Conservation (phyloP, 2,329 filamentous ascomycete genomes). For the Stylonectria norvegica region DNA sequence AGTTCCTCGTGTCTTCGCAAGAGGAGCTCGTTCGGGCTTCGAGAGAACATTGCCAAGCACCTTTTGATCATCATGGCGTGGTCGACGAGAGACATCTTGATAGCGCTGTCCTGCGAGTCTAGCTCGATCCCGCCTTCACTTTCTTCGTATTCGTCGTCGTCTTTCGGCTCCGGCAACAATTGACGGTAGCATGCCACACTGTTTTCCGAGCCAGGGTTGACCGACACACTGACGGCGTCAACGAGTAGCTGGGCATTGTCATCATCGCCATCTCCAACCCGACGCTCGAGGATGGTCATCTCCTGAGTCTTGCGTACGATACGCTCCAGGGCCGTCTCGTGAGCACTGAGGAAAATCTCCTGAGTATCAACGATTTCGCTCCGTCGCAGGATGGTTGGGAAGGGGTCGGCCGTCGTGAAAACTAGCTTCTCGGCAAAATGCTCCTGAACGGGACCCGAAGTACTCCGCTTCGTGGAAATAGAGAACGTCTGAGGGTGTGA, state of each 20-base stretch:
- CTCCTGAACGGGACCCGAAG: conserved; percentile 64
- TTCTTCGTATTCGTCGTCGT: conserved; percentile 36
- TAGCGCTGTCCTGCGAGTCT: conserved; percentile 66
- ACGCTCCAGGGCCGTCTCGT: conserved; percentile 87
- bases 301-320: conserved; percentile 89
- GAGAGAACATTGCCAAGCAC: conserved; percentile 67
- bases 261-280: conserved; percentile 68
- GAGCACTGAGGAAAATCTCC: conserved; percentile 64
- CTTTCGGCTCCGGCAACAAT: conserved; percentile 57
- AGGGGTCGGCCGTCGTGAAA: conserved; percentile 78
- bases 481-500: conserved; percentile 77
- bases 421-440: conserved; percentile 81
- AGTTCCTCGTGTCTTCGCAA: conserved; percentile 57
- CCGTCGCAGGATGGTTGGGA: conserved; percentile 85
- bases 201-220: conserved; percentile 69
- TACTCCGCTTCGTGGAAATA: conserved; percentile 68
- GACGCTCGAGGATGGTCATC: conserved; percentile 71
- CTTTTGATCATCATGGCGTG: conserved; percentile 86
- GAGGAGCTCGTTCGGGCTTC: conserved; percentile 59
- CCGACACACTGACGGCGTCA: conserved; percentile 72
- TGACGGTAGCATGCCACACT: conserved; percentile 76
- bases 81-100: conserved; percentile 82
- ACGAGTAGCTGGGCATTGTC: conserved; percentile 65
- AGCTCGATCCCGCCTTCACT: conserved; percentile 49
- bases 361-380: conserved; percentile 75